Percentiles rank a stretch among this genome's conserved stretches.
Conservation (phyloP, 768 basidiomycete genomes). For the Tulasnella sp. region DNA sequence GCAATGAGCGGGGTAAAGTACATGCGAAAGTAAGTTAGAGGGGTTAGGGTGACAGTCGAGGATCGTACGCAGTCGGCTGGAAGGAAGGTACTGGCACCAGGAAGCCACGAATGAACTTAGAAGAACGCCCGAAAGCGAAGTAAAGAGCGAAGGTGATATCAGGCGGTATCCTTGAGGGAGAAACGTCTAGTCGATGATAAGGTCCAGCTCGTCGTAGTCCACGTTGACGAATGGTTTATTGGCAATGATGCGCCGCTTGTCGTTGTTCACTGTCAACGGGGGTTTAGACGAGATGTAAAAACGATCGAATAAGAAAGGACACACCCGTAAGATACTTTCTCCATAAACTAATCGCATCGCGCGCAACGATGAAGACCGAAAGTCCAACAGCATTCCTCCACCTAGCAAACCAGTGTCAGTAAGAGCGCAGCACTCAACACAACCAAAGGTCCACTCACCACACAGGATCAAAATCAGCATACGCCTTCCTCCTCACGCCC, state of each 20-base stretch:
- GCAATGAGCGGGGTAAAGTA: not conserved
- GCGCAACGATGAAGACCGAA: not conserved
- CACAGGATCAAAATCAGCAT: slow-evolving; percentile 3
- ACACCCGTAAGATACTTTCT: not conserved
- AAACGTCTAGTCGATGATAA: not conserved
- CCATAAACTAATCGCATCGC: slow-evolving; percentile 4
- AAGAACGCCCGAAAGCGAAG: not conserved
- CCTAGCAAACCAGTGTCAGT: not conserved
- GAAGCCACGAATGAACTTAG: not conserved
- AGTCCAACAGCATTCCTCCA: slow-evolving; percentile 15
- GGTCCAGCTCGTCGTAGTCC: slow-evolving; percentile 13
- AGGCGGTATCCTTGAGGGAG: not conserved
- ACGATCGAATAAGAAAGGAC: not conserved
- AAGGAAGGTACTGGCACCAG: not conserved
- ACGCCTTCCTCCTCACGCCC: not conserved
- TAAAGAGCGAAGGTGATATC: not conserved
- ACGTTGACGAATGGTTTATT: slow-evolving; percentile 9
- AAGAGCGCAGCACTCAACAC: not conserved
- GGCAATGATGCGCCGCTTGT: not conserved
- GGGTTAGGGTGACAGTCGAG: not conserved
- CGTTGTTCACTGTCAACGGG: not conserved
- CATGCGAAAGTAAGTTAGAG: not conserved
- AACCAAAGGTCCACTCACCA: not conserved
- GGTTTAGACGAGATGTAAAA: not conserved
- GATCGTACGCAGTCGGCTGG: not conserved